Conservation (phyloP, 306 rosid genomes). For the Chamaecrista fasciculata region DNA sequence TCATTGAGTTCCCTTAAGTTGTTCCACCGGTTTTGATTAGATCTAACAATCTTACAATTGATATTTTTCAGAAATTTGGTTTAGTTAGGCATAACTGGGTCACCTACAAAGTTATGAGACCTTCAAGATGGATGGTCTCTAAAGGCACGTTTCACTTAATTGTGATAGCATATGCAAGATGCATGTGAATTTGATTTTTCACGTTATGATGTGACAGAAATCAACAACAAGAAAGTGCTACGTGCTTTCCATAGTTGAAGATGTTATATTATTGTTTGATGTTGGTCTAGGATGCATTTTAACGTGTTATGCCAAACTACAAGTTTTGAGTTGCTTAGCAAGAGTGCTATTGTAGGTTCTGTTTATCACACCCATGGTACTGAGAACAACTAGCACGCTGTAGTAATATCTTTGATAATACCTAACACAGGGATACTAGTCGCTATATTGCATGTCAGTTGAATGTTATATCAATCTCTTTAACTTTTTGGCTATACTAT, state of each 20-base stretch:
- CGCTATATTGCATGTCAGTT: constrained; percentile 3
- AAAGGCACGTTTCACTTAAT: neutral
- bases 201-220: neutral
- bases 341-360: neutral
- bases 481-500: neutral
- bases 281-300: neutral
- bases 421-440: neutral
- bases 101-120: neutral
- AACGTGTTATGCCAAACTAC: neutral
- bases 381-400: constrained; percentile 1
- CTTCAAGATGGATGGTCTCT: neutral
- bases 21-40: neutral
- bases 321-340: neutral
- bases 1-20: neutral
- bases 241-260: neutral
- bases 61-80: neutral
- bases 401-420: neutral
- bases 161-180: neutral
- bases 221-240: neutral
- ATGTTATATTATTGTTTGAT: neutral
- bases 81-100: neutral
- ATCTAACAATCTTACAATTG: neutral
- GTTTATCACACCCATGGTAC: neutral
- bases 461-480: neutral
- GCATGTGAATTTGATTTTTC: neutral